These are phyloP conservation scores for Nothopassalora personata DNA, from an alignment of 2,329 filamentous ascomycete genomes.

Conservation along the genomic window DNA sequence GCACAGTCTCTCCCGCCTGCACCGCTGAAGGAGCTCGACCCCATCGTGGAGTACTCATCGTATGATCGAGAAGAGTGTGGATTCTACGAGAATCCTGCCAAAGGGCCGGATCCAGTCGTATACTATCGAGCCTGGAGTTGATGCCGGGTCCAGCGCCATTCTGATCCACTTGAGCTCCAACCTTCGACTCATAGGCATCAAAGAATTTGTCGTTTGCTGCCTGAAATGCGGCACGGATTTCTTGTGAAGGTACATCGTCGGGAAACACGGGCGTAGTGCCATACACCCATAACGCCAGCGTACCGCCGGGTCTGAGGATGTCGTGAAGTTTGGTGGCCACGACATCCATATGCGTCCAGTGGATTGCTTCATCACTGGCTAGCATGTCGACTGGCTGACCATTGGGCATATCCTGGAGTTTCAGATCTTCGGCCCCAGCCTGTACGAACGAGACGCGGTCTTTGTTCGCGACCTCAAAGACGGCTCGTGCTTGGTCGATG, in stretches of 20 bases:
- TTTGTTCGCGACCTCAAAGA: not conserved
- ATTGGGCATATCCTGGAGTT: not conserved
- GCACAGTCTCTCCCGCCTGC: slow-evolving; percentile 1
- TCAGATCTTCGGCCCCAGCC: slow-evolving; percentile 6
- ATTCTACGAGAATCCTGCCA: slow-evolving; percentile 5
- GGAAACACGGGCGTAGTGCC: not conserved
- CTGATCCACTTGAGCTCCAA: not conserved
- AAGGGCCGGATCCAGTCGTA: not conserved
- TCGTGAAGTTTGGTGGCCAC: not conserved
- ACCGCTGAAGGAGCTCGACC: not conserved
- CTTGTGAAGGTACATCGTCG: not conserved
- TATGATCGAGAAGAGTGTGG: not conserved
- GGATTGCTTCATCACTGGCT: slow-evolving; percentile 3
- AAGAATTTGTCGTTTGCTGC: slow-evolving; percentile 6
- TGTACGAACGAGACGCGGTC: slow-evolving; percentile 1
- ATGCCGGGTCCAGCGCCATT: not conserved
- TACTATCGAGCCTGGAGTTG: slow-evolving; percentile 6
- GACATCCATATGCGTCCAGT: slow-evolving; percentile 6
- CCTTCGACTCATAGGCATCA: not conserved
- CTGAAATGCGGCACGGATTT: slow-evolving; percentile 1
- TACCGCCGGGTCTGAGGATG: slow-evolving; percentile 3
- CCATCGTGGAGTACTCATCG: slow-evolving; percentile 1
- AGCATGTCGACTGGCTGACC: slow-evolving; percentile 3
- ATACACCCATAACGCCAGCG: slow-evolving; percentile 7
- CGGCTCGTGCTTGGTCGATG: not conserved